phyloP scores from a whole-genome alignment of 192 early-diverging fungal species.

The Podila epigama region DNA sequence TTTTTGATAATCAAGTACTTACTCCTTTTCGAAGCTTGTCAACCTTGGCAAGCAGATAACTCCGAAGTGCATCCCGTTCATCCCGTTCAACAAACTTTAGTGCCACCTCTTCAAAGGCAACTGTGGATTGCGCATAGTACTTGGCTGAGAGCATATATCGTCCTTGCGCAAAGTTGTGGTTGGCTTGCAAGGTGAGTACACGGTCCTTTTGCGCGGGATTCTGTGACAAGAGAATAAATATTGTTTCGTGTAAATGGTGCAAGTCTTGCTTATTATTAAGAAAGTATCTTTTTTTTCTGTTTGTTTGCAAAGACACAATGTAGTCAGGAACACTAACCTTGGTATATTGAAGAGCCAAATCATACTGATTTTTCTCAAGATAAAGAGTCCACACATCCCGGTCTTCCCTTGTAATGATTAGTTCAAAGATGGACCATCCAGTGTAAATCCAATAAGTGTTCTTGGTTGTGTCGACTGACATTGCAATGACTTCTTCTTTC shows the following conservation, averaged over 20 bases:
- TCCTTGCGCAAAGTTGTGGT: constrained; percentile 80
- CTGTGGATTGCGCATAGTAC: constrained; percentile 82
- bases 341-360: constrained; percentile 80
- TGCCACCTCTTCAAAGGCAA: constrained; percentile 92
- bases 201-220: constrained; percentile 77
- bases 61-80: constrained; percentile 76
- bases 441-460: constrained; percentile 95
- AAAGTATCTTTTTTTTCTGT: not conserved
- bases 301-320: too few relatives aligned
- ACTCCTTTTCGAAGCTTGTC: constrained; percentile 71
- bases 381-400: constrained; percentile 95
- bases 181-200: constrained; percentile 86
- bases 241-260: not conserved
- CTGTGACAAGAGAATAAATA: constrained; percentile 15
- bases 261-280: not conserved
- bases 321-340: too few relatives aligned
- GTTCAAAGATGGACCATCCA: constrained; percentile 82
- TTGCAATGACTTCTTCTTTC: constrained; percentile 68
- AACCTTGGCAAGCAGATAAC: constrained; percentile 81
- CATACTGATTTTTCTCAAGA: constrained; percentile 82
- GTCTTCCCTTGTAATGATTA: constrained; percentile 92
- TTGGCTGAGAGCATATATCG: constrained; percentile 80
- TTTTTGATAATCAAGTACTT: constrained; percentile 4
- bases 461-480: constrained; percentile 79
- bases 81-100: constrained; percentile 82